Base-by-base conservation (phyloP, 768 basidiomycete species). In the Candolleomyces eurysporus region DNA sequence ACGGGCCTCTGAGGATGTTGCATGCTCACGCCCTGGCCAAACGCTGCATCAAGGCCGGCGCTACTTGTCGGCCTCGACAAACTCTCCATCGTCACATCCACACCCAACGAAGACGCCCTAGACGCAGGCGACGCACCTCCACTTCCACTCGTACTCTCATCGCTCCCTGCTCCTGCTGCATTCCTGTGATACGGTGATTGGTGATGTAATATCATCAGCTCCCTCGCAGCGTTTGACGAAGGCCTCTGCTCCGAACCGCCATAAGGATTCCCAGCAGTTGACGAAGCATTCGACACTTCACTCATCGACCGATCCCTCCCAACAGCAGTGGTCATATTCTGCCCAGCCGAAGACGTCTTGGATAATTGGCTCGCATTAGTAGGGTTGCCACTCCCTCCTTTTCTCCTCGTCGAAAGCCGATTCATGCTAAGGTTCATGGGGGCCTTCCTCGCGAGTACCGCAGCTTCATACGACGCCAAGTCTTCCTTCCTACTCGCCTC, bases 381-480 rank as follows among this genome's bases (percentile, higher is more conserved):
- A 10, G 61, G 51, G 39, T 58, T 59, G 5, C 61, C 60, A 46
- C 63, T 66, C 48, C 53, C 61, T 68, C 71, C 64, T 62, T 72
- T 65, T 72, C 72, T 71, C 69, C 76, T 78, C 7, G 31, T 26
- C 19, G 21, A 26, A 5, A 54, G 21, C 51, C 83, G 81, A 13
- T 80, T 78, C 30, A 90, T 72, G 64, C 82, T 87, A 45, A 91
- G 70, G 60, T 77, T 81, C 60, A 83, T 80, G 0, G 87, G 82
- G 21, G 88, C 78, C 68, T 82, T 86, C 56, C 88, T 78, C 36
- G 90, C 89, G 57, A 90, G 72, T 16, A 92, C 85, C 4, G 91
- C 91, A 46, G 88, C 88, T 68, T 91, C 88, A 61, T 92, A 92
- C 60, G 83, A 83, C 61, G 81, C 76, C 63, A 92, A 64, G 65